Evolutionary conservation across 306 rosid genomes (phyloP), one percentile per base, ranked within the genome.

Genomic region (Betula pendula): DNA sequence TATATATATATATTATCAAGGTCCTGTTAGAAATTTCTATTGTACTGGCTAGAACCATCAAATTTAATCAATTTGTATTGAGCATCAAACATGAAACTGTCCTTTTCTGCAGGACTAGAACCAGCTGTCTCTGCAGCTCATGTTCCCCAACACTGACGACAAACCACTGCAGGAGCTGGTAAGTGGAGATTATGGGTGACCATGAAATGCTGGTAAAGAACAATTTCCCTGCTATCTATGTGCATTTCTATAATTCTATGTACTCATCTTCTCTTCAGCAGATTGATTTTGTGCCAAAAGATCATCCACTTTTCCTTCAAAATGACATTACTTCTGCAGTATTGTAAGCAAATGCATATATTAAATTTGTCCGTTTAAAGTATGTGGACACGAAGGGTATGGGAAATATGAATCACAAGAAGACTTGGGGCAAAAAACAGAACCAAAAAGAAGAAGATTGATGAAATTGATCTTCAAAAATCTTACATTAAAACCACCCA

Each of bases 51-150:
- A 24, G 9, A 24, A 12, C 33, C 11, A 50, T 50, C 2, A 17
- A 50, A 44, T 11, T 50, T 17, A 14, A 16, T 50, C n/a, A 14
- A 4, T 22, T 5, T 25, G 40, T 29, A 27, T 14, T 5, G n/a
- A 6, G 25, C 3, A n/a, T n/a, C 10, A 59, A 3, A 52, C n/a
- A 20, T 9, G 16, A 33, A 48, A 17, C 49, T 42, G 19, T 33
- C 71, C 31, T 75, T 60, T 65, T 42, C 19, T 75, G 72, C 91
- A 92, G 98, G 93, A 83, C 92, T 92, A 43, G 86, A 90, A 78
- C 87, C 96, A 19, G 93, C 96, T 60, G 88, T 91, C 11, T 95
- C 89, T 80, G 96, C 97, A 0, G 97, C 97, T 31, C 96, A 90
- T 81, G 98, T 95, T 81, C 98, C 97, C 16, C 98, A 14, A 89